Evolutionary conservation across 1,139 yeast genomes (phyloP).

Genomic region (Yamadazyma membranifaciens): DNA sequence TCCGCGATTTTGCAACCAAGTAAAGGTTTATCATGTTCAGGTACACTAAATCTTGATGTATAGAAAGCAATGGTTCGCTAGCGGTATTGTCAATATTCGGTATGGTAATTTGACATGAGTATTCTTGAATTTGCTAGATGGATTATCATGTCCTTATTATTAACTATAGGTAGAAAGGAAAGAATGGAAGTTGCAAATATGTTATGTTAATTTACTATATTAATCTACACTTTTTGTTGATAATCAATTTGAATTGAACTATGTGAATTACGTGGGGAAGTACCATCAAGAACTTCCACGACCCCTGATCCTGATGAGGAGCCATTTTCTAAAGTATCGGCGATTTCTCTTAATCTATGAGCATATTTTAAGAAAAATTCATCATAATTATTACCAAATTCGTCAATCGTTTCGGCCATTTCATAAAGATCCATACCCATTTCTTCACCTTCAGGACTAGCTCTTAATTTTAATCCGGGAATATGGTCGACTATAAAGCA

Average conservation of each 20-base stretch:
- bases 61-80: too few relatives aligned
- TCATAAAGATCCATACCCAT: slow-evolving; percentile 51
- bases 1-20: neutral
- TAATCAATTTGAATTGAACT: slow-evolving; percentile 13
- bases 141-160: too few relatives aligned
- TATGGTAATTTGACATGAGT: too few relatives aligned
- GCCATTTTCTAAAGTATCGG: slow-evolving; percentile 12
- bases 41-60: too few relatives aligned
- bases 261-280: slow-evolving; percentile 15
- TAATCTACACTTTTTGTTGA: slow-evolving; percentile 11
- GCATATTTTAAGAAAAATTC: slow-evolving; percentile 20
- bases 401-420: slow-evolving; percentile 30
- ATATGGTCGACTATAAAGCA: slow-evolving; percentile 72
- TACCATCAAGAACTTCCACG: slow-evolving; percentile 16
- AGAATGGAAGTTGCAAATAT: too few relatives aligned
- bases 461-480: slow-evolving; percentile 80
- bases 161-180: neutral
- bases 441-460: slow-evolving; percentile 80
- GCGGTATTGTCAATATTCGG: too few relatives aligned
- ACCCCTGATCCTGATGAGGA: slow-evolving; percentile 5
- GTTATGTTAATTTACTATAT: neutral
- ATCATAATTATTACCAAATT: slow-evolving; percentile 23
- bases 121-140: too few relatives aligned
- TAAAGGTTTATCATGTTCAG: too few relatives aligned
- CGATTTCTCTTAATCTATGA: slow-evolving; percentile 16